Percentiles rank a stretch among this genome's conserved stretches.
phyloP scores from a whole-genome alignment of 2,329 filamentous ascomycete genomes.

The Bipolaris bicolor region DNA sequence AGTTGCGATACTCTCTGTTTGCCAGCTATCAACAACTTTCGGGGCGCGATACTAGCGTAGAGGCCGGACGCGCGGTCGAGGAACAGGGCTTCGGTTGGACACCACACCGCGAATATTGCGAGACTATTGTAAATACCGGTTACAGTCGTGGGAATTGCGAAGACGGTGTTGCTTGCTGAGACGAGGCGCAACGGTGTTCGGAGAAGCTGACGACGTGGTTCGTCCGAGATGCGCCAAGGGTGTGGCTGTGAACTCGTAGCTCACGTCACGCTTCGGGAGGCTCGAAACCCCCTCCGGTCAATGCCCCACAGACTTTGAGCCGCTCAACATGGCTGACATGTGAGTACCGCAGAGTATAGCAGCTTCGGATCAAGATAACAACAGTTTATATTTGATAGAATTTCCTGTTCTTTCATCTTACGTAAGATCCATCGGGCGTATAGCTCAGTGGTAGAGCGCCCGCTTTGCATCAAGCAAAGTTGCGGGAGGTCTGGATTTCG shows the following conservation, averaged over 20 bases:
- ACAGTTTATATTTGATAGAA: background rate
- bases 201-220: constrained; percentile 32
- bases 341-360: background rate
- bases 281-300: background rate
- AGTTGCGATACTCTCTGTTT: constrained; percentile 14
- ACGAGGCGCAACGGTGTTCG: constrained; percentile 22
- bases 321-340: background rate
- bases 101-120: background rate
- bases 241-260: constrained; percentile 22
- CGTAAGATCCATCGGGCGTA: constrained; percentile 26
- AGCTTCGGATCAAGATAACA: background rate
- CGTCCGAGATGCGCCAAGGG: constrained; percentile 26
- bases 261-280: background rate
- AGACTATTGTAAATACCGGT: background rate
- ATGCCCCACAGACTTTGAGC: background rate
- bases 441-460: constrained; percentile 51
- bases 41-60: constrained; percentile 20
- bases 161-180: constrained; percentile 25
- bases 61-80: constrained; percentile 12
- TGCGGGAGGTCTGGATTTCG: constrained; percentile 47
- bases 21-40: constrained; percentile 26
- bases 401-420: background rate
- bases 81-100: background rate
- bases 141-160: background rate
- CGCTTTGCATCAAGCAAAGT: constrained; percentile 44